phyloP scores from a whole-genome alignment of 305 asterid species.

The Solanum hybrid region DNA sequence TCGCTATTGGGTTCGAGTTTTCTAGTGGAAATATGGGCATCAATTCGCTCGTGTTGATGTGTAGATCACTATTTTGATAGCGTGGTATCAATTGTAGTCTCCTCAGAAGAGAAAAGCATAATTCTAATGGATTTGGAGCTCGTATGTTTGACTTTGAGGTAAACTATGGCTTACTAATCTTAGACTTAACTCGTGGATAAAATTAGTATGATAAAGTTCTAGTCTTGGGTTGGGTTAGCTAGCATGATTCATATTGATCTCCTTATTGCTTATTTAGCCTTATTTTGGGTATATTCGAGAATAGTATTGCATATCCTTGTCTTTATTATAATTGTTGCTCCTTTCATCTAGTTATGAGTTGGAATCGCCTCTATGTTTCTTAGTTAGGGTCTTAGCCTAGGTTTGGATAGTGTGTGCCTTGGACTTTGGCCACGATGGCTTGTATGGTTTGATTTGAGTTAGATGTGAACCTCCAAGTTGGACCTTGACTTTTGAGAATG shows the following conservation, averaged over 20 bases:
- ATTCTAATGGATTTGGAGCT: not conserved
- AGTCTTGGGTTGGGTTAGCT: not conserved
- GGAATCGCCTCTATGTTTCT: not conserved
- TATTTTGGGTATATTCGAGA: not conserved
- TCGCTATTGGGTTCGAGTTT: not conserved
- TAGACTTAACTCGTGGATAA: not conserved
- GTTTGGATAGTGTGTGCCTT: not conserved
- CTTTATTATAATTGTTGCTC: not conserved
- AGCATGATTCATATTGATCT: not conserved
- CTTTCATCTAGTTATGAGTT: not conserved
- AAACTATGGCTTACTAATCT: not conserved
- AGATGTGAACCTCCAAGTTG: not conserved
- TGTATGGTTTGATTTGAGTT: not conserved
- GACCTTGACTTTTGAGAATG: not conserved
- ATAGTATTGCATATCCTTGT: not conserved
- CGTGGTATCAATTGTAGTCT: not conserved
- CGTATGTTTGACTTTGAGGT: not conserved
- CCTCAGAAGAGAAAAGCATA: not conserved
- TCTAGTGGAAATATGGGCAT: not conserved
- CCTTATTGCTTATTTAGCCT: not conserved
- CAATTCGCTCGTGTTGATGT: not conserved
- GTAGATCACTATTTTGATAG: not conserved
- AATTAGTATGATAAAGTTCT: not conserved
- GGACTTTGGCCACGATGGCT: not conserved
- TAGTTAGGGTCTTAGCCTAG: not conserved